These are phyloP conservation scores for Isochrysis galbana DNA, from an alignment of 78 protist genomes.

Conservation along the genomic window DNA sequence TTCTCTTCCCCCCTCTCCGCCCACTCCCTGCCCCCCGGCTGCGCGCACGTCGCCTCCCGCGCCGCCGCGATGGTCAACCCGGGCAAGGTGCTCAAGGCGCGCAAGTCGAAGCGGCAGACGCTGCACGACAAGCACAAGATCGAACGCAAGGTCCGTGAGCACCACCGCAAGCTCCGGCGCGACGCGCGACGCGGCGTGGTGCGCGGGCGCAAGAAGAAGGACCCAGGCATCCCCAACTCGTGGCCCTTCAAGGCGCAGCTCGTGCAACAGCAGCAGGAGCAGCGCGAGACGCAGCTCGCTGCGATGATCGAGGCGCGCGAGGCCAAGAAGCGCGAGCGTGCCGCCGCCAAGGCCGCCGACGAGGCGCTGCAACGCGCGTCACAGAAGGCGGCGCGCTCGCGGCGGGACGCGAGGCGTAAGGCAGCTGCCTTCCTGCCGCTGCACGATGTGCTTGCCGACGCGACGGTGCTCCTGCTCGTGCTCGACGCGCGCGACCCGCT, in stretches of 20 bases:
- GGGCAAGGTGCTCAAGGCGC: not conserved
- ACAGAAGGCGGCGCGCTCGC: not conserved
- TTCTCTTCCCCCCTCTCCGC: too few species aligned
- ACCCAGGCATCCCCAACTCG: constrained; percentile 90
- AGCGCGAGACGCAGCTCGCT: not conserved
- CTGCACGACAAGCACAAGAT: constrained; percentile 51
- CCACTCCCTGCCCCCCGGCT: too few species aligned
- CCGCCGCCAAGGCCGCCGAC: not conserved
- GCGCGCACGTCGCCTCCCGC: too few species aligned
- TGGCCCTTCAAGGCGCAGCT: constrained; percentile 82
- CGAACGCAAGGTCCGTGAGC: constrained; percentile 45
- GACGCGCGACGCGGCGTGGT: not conserved
- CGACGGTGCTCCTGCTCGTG: constrained; percentile 84
- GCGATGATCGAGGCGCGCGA: not conserved
- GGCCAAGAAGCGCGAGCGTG: not conserved
- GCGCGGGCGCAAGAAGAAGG: constrained; percentile 56
- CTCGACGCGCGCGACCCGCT: constrained; percentile 97
- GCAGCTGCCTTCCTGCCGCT: not conserved
- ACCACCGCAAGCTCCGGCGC: constrained; percentile 46
- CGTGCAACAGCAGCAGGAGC: constrained; percentile 51
- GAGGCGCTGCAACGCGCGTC: too few species aligned
- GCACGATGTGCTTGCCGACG: constrained; percentile 71
- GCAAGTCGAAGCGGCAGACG: constrained; percentile 26
- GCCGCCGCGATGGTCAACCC: not conserved
- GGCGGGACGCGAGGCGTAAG: not conserved